Conservation (phyloP, 2,329 filamentous ascomycete species). For the Hysterium pulicare region DNA sequence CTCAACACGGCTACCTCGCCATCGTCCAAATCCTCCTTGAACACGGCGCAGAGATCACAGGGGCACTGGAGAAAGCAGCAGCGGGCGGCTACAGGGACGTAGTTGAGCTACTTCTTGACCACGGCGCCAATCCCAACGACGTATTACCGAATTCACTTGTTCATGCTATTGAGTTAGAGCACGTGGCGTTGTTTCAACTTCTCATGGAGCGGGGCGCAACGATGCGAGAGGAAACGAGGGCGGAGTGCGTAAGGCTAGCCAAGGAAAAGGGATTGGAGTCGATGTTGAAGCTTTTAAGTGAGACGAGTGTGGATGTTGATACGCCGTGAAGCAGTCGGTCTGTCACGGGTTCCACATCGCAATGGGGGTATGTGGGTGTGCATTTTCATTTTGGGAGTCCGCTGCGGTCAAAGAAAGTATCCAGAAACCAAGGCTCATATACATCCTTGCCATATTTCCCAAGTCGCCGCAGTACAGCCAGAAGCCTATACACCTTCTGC, state of each 20-base stretch:
- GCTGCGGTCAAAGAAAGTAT: too few species aligned
- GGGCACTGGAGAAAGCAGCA: not conserved
- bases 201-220: not conserved
- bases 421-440: too few species aligned
- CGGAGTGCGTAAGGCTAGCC: not conserved
- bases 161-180: not conserved
- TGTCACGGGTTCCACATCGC: too few species aligned
- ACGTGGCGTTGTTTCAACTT: not conserved
- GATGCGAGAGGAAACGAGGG: not conserved
- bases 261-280: not conserved
- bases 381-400: too few species aligned
- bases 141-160: not conserved
- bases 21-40: constrained; percentile 1
- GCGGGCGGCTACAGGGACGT: not conserved
- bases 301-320: too few species aligned
- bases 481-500: too few species aligned
- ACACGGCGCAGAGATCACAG: not conserved
- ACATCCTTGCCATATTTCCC: too few species aligned
- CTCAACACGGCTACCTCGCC: not conserved
- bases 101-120: not conserved
- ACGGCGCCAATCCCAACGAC: not conserved
- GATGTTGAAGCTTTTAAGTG: not conserved
- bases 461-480: too few species aligned
- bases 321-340: too few species aligned
- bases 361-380: too few species aligned